A percentile compares a stretch with the other conserved stretches of the same genome.
Conservation (phyloP, 257 asterid species). For the Fraxinus anomala region DNA sequence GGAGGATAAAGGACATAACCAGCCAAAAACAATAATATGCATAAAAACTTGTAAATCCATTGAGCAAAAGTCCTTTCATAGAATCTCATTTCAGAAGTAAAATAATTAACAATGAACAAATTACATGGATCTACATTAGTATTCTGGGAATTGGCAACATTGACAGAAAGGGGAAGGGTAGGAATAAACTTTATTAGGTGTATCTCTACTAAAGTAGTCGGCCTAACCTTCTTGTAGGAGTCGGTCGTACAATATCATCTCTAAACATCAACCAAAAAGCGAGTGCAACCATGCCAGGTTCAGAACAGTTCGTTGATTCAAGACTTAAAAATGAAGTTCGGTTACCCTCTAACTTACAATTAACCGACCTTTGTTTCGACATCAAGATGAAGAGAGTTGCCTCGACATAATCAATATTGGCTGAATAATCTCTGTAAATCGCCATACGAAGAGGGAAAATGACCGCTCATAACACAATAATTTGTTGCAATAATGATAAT, state of each 20-base stretch:
- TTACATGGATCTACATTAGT: background rate
- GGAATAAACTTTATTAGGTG: no score
- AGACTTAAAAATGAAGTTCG: no score
- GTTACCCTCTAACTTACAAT: no score
- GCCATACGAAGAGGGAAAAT: background rate
- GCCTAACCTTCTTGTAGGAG: background rate
- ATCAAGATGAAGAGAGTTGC: no score
- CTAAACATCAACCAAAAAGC: background rate
- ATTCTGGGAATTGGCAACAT: no score
- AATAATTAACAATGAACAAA: background rate
- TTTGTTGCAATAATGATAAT: no score
- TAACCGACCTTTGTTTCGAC: no score
- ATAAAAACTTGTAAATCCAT: background rate
- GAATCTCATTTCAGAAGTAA: background rate
- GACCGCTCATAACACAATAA: background rate
- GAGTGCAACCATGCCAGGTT: no score
- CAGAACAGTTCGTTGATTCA: no score
- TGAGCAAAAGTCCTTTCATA: background rate
- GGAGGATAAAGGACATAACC: background rate
- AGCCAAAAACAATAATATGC: background rate
- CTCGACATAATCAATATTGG: no score
- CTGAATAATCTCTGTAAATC: background rate
- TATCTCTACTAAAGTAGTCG: no score
- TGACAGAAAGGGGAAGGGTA: no score
- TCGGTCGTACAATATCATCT: background rate